Conservation (phyloP, 371 early-diverging fungal species). For the Actinomortierella wolfii region DNA sequence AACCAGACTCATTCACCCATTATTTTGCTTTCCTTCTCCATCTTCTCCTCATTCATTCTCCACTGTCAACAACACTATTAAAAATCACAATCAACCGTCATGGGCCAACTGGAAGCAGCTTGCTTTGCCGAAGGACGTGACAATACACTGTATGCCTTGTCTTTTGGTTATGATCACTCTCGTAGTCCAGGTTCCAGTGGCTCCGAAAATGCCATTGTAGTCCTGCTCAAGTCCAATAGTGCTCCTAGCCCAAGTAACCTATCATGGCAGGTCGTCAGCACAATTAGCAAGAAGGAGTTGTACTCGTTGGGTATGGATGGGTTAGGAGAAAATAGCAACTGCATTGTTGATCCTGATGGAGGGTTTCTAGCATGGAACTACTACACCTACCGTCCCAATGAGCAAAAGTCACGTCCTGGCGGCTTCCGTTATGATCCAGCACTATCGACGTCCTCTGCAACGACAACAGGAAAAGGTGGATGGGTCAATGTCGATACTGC, state of each 20-base stretch:
- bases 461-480: conserved; percentile 13
- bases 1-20: no score
- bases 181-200: not conserved
- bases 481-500: conserved; percentile 13
- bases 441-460: conserved; percentile 2
- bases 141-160: conserved; percentile 10
- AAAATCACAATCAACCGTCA: not conserved
- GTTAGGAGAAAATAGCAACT: not conserved
- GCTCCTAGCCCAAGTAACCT: conserved; percentile 9
- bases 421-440: conserved; percentile 17
- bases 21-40: no score
- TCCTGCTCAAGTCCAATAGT: conserved; percentile 11
- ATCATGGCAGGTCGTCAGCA: conserved; percentile 10
- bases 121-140: conserved; percentile 8
- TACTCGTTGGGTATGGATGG: no score
- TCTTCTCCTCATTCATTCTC: no score
- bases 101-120: conserved; percentile 13
- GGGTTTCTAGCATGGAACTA: conserved; percentile 15
- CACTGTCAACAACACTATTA: no score
- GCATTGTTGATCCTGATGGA: conserved; percentile 9
- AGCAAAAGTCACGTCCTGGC: conserved; percentile 15
- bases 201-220: conserved; percentile 1
- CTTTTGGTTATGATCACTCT: conserved; percentile 5
- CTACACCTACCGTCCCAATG: not conserved
- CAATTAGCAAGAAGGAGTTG: conserved; percentile 4